Evolutionary conservation across 164 flowering plant genomes (phyloP).

Genomic region (Macadamia tetraphylla): DNA sequence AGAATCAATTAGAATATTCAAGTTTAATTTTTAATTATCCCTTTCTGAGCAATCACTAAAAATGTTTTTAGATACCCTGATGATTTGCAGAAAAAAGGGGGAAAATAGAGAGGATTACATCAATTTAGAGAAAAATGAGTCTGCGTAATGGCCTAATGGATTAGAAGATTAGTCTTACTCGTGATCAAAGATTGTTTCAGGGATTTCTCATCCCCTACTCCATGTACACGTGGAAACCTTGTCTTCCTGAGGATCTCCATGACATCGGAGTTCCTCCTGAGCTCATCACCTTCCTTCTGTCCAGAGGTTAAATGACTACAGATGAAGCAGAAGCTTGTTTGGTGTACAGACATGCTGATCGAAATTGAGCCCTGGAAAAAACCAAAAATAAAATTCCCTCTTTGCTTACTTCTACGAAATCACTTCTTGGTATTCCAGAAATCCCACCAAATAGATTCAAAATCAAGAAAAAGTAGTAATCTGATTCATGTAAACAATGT

Average conservation of each 20-base stretch:
- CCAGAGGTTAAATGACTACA: conserved; percentile 98
- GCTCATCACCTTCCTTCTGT: conserved; percentile 96
- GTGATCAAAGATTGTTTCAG: conserved; percentile 86
- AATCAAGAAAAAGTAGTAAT: conserved; percentile 3
- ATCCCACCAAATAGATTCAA: neutral
- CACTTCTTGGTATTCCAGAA: neutral
- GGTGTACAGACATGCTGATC: conserved; percentile 95
- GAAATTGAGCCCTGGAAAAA: conserved; percentile 92
- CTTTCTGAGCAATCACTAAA: neutral
- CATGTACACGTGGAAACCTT: conserved; percentile 87
- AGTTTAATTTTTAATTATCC: neutral
- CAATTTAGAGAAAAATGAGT: neutral
- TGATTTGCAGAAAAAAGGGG: neutral
- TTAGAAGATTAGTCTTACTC: conserved; percentile 48
- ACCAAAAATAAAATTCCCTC: conserved; percentile 14
- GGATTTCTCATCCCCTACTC: conserved; percentile 60
- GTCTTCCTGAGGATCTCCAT: conserved; percentile 96
- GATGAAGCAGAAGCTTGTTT: conserved; percentile 93
- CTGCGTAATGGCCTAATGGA: neutral
- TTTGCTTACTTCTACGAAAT: conserved; percentile 9
- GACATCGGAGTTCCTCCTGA: conserved; percentile 92
- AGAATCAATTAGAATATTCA: neutral
- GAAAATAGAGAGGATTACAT: neutral
- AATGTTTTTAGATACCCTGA: too few species aligned
- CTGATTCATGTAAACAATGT: conserved; percentile 10